Evolutionary conservation across 2,329 filamentous ascomycete species (phyloP), one percentile per base, ranked within the genome.

Genomic region (Hypoxylon sp.): DNA sequence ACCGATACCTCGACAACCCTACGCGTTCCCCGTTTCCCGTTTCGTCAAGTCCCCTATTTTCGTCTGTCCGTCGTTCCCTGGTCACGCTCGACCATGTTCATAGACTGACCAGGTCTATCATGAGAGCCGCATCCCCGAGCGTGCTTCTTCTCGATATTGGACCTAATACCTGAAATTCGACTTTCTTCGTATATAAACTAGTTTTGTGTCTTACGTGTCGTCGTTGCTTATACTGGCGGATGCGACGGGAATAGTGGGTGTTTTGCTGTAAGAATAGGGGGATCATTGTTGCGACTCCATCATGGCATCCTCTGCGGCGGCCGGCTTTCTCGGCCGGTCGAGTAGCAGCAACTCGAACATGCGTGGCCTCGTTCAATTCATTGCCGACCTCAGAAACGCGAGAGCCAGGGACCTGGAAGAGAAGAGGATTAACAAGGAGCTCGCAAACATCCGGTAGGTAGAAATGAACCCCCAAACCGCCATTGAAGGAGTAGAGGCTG

Each of bases 341-440:
- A 88, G 83, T 76, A 88, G 83, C 74, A 89, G 84, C 78, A 90
- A 87, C 79, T 85, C 88, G 43, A 90, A 90, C 77, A 91, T 91
- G 89, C 87, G 89, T 73, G 95, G 96, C 28, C 85, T 99, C 74
- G 96, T 99, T 51, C 97, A 98, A 79, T 99, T 99, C 83, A 99
- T 99, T 79, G 96, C 96, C 68, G 96, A 99, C 80, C 81, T 99
- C 76, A 87, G 96, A 79, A 99, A 99, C 80, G 96, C 96, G 59
- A 88, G 96, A 80, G 96, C 97, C 50, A 89, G 97, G 69, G 96
- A 99, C 80, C 84, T 99, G 70, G 96, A 99, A 80, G 96, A 99
- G 85, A 99, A 99, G 87, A 89, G 96, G 78, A 98, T 99, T 84
- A 99, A 99, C 82, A 99, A 99, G 85, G 96, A 99, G 84, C 83